Evolutionary conservation across 164 flowering plant species (phyloP), one percentile per base, ranked within the genome.

Genomic region (Magnolia changhungtana): DNA sequence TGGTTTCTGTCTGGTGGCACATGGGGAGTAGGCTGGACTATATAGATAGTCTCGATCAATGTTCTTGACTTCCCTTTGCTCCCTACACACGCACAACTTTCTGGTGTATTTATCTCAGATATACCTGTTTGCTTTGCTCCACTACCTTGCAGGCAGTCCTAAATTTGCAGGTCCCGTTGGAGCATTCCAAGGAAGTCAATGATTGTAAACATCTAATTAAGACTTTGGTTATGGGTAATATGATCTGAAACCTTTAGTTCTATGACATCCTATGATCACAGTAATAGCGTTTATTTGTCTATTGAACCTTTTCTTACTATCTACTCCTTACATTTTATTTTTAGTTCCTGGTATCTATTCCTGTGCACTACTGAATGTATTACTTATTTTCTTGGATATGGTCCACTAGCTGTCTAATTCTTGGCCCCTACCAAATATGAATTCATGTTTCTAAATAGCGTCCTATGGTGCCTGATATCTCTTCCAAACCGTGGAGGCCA

Each of bases 141-240:
- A 59, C 50, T 72, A 67, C 70, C 50, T 78, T 88, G 90, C 97
- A 96, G 99, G 98, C 96, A 75, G 97, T 96, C 75, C 82, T 96
- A 52, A 94, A 91, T 84, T 61, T 94, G 85, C 98, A 95, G 87
- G 93, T 82, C 52, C 93, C 98, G 63, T 82, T 87, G 71, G 99
- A 96, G 65, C 95, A 92, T 79, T 88, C 96, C 1, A 96, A 96
- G 88, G 99, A 96, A 87, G 94, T 96, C 77, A 91, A 78, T 87
- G 99, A 96, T 75, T 93, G 95, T 80, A 93, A 95, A 85, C 90
- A 93, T 85, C 84, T 96, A 82, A 92, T 96, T 74, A 96, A 89
- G 92, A 96, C 99, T 67, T 88, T 96, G 86, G 91, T 96, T 70
- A 88, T 93, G 97, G 99, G 99, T 96, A 91, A 84, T 49, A 66